Conservation (phyloP, 306 rosid genomes). For the Gillenia trifoliata region DNA sequence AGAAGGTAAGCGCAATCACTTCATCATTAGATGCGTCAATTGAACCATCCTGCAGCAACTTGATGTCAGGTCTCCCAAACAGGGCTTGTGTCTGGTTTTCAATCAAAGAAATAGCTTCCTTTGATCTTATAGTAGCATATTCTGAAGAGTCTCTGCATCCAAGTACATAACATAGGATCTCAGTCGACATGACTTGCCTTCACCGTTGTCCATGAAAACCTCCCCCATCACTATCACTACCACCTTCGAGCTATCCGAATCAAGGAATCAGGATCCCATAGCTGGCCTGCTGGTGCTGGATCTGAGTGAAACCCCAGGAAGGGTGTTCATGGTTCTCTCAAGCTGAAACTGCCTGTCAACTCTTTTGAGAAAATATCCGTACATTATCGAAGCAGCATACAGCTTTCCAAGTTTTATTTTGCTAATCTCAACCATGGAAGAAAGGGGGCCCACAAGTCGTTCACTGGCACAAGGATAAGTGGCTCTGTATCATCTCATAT, state of each 20-base stretch:
- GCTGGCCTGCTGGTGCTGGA: constrained; percentile 50
- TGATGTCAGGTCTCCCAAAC: constrained; percentile 78
- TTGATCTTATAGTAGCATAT: constrained; percentile 79
- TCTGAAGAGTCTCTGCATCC: constrained; percentile 79
- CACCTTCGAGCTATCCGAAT: constrained; percentile 52
- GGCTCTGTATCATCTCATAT: constrained; percentile 88
- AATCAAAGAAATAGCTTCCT: constrained; percentile 88
- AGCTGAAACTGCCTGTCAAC: constrained; percentile 91
- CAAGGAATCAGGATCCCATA: constrained; percentile 93
- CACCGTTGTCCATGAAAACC: constrained; percentile 29
- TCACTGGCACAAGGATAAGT: constrained; percentile 81
- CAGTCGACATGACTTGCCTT: constrained; percentile 41
- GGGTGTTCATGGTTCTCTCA: constrained; percentile 73
- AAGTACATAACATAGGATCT: constrained; percentile 83
- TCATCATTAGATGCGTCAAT: constrained; percentile 61
- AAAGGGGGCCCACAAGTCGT: constrained; percentile 71
- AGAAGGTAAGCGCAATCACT: constrained; percentile 51
- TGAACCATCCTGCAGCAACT: constrained; percentile 64
- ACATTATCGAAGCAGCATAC: constrained; percentile 96
- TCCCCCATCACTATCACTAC: constrained; percentile 21
- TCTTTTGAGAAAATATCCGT: constrained; percentile 92
- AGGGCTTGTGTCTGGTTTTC: constrained; percentile 94
- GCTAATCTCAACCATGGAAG: constrained; percentile 67
- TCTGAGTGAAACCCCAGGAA: constrained; percentile 61
- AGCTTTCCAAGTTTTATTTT: constrained; percentile 89